Evolutionary conservation across 805 yeast species (phyloP).

Genomic region (Kluyveromyces wickerhamii): DNA sequence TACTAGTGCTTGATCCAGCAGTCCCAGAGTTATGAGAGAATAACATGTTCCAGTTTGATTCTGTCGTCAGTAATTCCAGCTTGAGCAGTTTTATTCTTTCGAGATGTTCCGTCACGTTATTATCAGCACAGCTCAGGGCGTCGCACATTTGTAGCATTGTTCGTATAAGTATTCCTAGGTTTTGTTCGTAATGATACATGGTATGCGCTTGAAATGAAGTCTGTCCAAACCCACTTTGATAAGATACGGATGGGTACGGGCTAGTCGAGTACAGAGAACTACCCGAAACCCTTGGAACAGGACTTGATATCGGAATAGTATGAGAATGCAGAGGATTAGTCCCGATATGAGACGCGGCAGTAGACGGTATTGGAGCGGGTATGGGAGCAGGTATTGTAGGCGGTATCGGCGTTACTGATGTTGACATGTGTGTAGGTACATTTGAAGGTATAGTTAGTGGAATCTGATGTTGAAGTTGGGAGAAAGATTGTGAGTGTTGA

Average conservation of each 20-base stretch:
- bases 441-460: too few species aligned
- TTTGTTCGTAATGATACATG: constrained; percentile 2
- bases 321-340: too few species aligned
- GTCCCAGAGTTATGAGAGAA: background rate
- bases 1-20: background rate
- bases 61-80: constrained; percentile 2
- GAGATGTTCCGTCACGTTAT: background rate
- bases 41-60: constrained; percentile 2
- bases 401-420: too few species aligned
- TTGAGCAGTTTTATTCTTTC: background rate
- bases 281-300: background rate
- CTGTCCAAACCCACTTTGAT: background rate
- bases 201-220: background rate
- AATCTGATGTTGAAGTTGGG: background rate
- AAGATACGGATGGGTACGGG: constrained; percentile 2
- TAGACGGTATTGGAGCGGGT: background rate
- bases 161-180: constrained; percentile 1
- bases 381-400: background rate
- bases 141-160: constrained; percentile 4
- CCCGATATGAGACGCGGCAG: too few species aligned
- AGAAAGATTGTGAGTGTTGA: background rate
- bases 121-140: background rate
- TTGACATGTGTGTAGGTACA: too few species aligned
- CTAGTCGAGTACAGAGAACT: background rate
- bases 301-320: background rate